Base-by-base conservation (phyloP, 805 yeast species). In the Diddensiella caesifluorescens region DNA sequence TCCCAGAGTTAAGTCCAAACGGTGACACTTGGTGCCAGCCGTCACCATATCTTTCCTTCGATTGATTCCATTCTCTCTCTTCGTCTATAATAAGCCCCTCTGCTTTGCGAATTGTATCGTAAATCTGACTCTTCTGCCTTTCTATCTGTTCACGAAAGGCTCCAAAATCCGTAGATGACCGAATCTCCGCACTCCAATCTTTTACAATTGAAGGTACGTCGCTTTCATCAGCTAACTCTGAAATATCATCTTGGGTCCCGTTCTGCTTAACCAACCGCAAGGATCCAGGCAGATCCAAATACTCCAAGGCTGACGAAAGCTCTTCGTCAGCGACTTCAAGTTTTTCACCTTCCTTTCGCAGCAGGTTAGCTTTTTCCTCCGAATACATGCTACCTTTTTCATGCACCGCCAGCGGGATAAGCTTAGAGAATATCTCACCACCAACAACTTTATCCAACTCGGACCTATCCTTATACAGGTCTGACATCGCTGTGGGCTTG, bases 381-480 rank as follows among this genome's bases (percentile, higher is more conserved):
- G 95, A 83, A 59, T 92, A 92, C 48, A 80, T 69, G 48, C 95
- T 85, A 40, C 86, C 75, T 52, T 83, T 78, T 62, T 90, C 95
- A 56, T 88, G 95, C 15, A 90, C 87, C 25, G 79, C 75, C 56
- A 88, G 69, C 2, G 97, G 97, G 4, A 92, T 77, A 16, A 90
- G 83, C 48, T 80, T 81, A 37, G 74, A 81, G 61, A 86, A 86
- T 35, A 90, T 68, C 47, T 79, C 81, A 34, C 64, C 61, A 54
- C 79, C 70, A 42, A 69, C 60, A 37, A 71, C 51, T 7, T 70
- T 64, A 30, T 69, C 68, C 32, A 83, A 66, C 35, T 67, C 70
- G n/a, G 70, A 73, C 22, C 28, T 27, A 19, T 54, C 51, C 36
- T 56, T 46, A 48, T 63, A 67, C 28, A 67, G 45, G 13, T 61